These are phyloP conservation scores for Rubia occidens DNA, from an alignment of 305 asterid species.

Conservation along the genomic window DNA sequence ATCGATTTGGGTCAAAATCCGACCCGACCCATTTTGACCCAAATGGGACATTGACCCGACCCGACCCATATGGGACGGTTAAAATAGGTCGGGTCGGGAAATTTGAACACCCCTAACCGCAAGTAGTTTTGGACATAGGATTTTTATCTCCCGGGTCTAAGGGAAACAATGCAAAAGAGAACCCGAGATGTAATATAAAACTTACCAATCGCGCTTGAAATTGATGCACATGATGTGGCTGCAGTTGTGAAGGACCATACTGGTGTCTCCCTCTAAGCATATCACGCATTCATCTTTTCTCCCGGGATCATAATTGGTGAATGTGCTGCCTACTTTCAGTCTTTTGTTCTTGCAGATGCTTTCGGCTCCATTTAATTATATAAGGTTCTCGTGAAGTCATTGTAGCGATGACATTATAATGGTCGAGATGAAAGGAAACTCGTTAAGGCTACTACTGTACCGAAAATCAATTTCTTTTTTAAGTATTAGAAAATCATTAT, in stretches of 20 bases:
- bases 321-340: slow-evolving; percentile 24
- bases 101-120: too few relatives aligned
- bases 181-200: slow-evolving; percentile 22
- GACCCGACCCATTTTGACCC: too few relatives aligned
- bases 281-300: slow-evolving; percentile 72
- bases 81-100: too few relatives aligned
- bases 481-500: slow-evolving; percentile 26
- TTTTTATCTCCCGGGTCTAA: not conserved
- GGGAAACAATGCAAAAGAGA: not conserved
- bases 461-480: too few relatives aligned
- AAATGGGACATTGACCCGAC: too few relatives aligned
- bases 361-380: slow-evolving; percentile 29
- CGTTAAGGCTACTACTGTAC: slow-evolving; percentile 2
- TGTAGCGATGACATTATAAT: slow-evolving; percentile 72
- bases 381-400: slow-evolving; percentile 54
- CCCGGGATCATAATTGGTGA: slow-evolving; percentile 30
- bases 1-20: too few relatives aligned
- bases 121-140: not conserved
- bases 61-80: too few relatives aligned
- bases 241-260: slow-evolving; percentile 58
- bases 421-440: slow-evolving; percentile 32
- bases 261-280: slow-evolving; percentile 57
- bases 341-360: slow-evolving; percentile 31
- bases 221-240: slow-evolving; percentile 65
- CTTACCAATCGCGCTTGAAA: slow-evolving; percentile 59